Evolutionary conservation across 225 moss, liverwort and hornwort species (phyloP).

Genomic region (Polytrichum commune): DNA sequence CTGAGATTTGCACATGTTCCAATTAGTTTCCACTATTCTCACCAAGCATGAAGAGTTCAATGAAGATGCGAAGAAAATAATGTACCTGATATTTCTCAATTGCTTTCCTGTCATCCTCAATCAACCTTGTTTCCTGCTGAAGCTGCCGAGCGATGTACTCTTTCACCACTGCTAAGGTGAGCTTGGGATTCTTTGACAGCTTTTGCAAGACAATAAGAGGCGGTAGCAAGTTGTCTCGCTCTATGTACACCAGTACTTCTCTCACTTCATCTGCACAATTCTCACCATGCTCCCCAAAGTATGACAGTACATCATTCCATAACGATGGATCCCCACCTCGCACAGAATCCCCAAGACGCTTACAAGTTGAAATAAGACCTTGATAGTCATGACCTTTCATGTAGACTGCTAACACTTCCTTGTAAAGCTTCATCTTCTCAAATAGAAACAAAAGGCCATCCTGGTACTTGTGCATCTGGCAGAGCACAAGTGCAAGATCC

Average conservation of each 20-base stretch:
- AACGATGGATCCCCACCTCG: slow-evolving; percentile 87
- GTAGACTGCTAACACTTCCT: slow-evolving; percentile 90
- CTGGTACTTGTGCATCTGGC: slow-evolving; percentile 96
- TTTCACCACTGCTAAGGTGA: slow-evolving; percentile 89
- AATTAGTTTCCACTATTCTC: neutral
- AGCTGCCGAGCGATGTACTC: slow-evolving; percentile 90
- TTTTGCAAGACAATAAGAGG: slow-evolving; percentile 91
- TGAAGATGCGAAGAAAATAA: neutral
- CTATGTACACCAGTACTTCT: slow-evolving; percentile 83
- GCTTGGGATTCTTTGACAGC: slow-evolving; percentile 81
- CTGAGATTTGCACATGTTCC: slow-evolving; percentile 23
- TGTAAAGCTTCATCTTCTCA: slow-evolving; percentile 99
- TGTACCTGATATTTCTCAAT: slow-evolving; percentile 94
- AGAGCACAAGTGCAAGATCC: slow-evolving; percentile 91
- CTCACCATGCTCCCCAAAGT: slow-evolving; percentile 92
- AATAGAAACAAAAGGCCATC: slow-evolving; percentile 89
- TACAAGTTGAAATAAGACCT: slow-evolving; percentile 91
- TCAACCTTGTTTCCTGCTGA: slow-evolving; percentile 78
- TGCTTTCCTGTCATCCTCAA: slow-evolving; percentile 94
- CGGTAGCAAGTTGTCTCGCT: slow-evolving; percentile 87
- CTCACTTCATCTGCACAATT: slow-evolving; percentile 95
- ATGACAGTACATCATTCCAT: slow-evolving; percentile 90
- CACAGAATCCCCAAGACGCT: slow-evolving; percentile 85
- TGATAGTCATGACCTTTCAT: slow-evolving; percentile 95
- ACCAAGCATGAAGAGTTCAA: no score